phyloP scores from a whole-genome alignment of 73 alveolate genomes.

The Blepharisma japonicum region DNA sequence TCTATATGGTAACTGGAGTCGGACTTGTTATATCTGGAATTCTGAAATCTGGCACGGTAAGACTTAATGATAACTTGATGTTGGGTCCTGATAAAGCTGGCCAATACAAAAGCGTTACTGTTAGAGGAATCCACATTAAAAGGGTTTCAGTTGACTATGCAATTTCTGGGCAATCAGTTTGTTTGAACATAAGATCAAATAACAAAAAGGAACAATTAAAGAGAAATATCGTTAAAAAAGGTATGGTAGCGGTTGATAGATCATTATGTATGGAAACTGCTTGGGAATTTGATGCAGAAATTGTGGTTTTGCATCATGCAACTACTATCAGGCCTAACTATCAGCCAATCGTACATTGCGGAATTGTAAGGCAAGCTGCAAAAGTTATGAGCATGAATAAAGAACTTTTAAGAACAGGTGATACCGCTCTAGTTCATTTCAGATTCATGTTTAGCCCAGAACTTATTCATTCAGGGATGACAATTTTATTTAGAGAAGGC shows the following conservation, averaged over 20 bases:
- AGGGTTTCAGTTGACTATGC: conserved; percentile 79
- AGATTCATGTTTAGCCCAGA: conserved; percentile 80
- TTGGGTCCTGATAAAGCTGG: conserved; percentile 90
- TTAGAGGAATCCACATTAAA: conserved; percentile 82
- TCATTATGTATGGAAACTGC: conserved; percentile 64
- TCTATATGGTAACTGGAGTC: conserved; percentile 71
- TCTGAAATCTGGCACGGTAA: conserved; percentile 76
- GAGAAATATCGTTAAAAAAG: conserved; percentile 76
- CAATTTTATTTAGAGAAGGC: conserved; percentile 92
- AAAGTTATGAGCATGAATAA: conserved; percentile 73
- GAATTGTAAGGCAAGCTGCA: conserved; percentile 91
- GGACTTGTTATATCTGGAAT: conserved; percentile 92
- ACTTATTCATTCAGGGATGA: conserved; percentile 65
- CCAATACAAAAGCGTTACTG: conserved; percentile 70
- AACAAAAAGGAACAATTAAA: conserved; percentile 68
- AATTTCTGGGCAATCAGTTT: conserved; percentile 79
- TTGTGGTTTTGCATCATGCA: conserved; percentile 88
- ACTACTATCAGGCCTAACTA: conserved; percentile 74
- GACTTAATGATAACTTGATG: conserved; percentile 51
- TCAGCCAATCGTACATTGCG: conserved; percentile 90
- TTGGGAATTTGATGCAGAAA: conserved; percentile 83
- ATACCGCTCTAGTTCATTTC: conserved; percentile 76
- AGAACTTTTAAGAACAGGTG: conserved; percentile 85
- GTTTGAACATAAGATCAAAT: conserved; percentile 74
- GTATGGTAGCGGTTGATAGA: conserved; percentile 83